Evolutionary conservation across 768 basidiomycete species (phyloP), one percentile per base, ranked within the genome.

Genomic region (Suillus cothurnatus): DNA sequence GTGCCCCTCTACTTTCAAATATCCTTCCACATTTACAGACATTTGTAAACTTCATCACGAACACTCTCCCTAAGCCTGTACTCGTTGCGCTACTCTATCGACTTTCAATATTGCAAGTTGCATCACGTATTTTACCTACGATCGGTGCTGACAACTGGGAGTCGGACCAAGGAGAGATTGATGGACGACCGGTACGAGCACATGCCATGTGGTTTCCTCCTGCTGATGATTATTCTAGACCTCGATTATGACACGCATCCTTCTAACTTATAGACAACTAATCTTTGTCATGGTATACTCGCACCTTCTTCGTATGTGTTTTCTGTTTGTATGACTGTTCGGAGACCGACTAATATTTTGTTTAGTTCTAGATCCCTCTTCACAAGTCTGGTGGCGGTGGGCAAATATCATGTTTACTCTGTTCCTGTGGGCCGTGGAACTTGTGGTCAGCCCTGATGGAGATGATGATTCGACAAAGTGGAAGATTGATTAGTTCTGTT

Each of bases 331-430:
- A 52, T 55, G 36, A 7, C 9, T 61, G 34, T 63, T 47, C 28
- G 21, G 62, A 17, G 14, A 32, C 15, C 36, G 6, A 31, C 58
- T 73, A 15, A 66, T 61, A 47, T 49, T 39, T 34, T n/a, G n/a
- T 62, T 36, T 61, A 94, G 93, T 95, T 53, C 80, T 95, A 61
- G 93, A 95, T 71, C 90, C 92, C 71, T 91, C 93, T 23, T 92
- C 92, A n/a, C 93, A 94, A 72, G 86, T 94, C 58, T 95, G 93
- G 93, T 94, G 93, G 91, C 85, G 93, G 67, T 94, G 93, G 93
- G 89, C 90, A 81, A 92, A 93, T 72, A 89, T 95, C 39, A 92
- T 94, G 79, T 90, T 94, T 76, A 94, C 92, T 5, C 82, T 95
- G 34, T 81, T 88, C 31, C 84, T 94, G 49, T 95, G 94, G 93